These are phyloP conservation scores for Emericellopsis cladophorae DNA, from an alignment of 2,329 filamentous ascomycete species.

Conservation along the genomic window DNA sequence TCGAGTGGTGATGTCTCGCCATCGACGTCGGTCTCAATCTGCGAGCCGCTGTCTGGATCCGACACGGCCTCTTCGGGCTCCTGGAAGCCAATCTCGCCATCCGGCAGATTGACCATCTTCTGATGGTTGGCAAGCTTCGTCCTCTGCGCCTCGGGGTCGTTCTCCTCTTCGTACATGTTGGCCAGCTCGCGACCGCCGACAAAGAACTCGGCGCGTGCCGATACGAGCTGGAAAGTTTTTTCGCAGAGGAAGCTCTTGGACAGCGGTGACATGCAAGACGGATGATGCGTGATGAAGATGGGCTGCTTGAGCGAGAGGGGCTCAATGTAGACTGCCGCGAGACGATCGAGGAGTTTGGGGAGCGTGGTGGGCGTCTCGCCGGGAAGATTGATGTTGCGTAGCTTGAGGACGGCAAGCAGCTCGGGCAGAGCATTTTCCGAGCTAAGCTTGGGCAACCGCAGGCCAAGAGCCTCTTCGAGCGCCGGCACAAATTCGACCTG, in stretches of 20 bases:
- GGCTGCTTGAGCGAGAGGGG: slow-evolving; percentile 54
- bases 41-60: neutral
- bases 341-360: slow-evolving; percentile 64
- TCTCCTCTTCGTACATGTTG: slow-evolving; percentile 98
- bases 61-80: neutral
- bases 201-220: slow-evolving; percentile 78
- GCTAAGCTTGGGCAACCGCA: slow-evolving; percentile 52
- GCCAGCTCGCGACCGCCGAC: slow-evolving; percentile 70
- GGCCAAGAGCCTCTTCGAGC: slow-evolving; percentile 55
- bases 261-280: slow-evolving; percentile 80
- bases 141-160: slow-evolving; percentile 76
- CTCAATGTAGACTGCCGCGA: slow-evolving; percentile 68
- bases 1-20: slow-evolving; percentile 42
- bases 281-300: slow-evolving; percentile 81
- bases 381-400: slow-evolving; percentile 52
- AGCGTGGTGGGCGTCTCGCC: slow-evolving; percentile 48
- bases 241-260: slow-evolving; percentile 74
- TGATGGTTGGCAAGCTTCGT: slow-evolving; percentile 60
- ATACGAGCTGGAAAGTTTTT: slow-evolving; percentile 55
- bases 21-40: slow-evolving; percentile 15
- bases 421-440: slow-evolving; percentile 41
- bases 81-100: slow-evolving; percentile 3
- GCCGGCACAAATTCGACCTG: slow-evolving; percentile 72
- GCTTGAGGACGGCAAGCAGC: slow-evolving; percentile 37
- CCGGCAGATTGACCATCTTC: slow-evolving; percentile 16